phyloP scores from a whole-genome alignment of 352 stramenopile species.

The Phytophthora capsici region DNA sequence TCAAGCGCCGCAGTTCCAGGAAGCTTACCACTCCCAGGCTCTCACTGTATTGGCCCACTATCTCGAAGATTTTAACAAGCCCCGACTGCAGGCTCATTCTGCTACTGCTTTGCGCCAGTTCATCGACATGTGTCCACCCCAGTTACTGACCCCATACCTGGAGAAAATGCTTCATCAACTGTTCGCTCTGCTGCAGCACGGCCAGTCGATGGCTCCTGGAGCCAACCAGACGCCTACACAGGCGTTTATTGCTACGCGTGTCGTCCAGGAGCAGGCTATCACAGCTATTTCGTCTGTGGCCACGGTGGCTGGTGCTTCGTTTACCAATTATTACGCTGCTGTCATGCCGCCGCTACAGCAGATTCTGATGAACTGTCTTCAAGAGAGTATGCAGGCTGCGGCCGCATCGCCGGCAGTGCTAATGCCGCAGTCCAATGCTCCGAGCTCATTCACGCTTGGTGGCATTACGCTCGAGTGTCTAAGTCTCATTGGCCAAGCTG shows the following conservation, averaged over 20 bases:
- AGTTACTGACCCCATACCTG: slow-evolving; percentile 75
- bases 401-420: slow-evolving; percentile 24
- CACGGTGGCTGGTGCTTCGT: slow-evolving; percentile 63
- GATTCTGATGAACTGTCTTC: slow-evolving; percentile 70
- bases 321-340: slow-evolving; percentile 75
- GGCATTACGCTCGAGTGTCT: slow-evolving; percentile 90
- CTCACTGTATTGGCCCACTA: slow-evolving; percentile 71
- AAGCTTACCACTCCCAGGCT: slow-evolving; percentile 72
- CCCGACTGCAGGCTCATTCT: slow-evolving; percentile 76
- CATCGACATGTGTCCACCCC: slow-evolving; percentile 78
- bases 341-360: slow-evolving; percentile 79
- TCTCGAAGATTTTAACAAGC: slow-evolving; percentile 63
- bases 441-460: slow-evolving; percentile 74
- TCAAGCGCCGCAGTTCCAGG: slow-evolving; percentile 81
- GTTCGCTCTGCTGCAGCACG: slow-evolving; percentile 69
- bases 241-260: slow-evolving; percentile 42
- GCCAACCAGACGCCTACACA: slow-evolving; percentile 24
- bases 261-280: slow-evolving; percentile 84
- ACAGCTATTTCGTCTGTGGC: slow-evolving; percentile 84
- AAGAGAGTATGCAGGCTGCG: slow-evolving; percentile 51
- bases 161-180: slow-evolving; percentile 75
- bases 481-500: slow-evolving; percentile 78
- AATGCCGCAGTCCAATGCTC: slow-evolving; percentile 37
- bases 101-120: slow-evolving; percentile 83
- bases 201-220: slow-evolving; percentile 15